Base-by-base conservation (phyloP, 768 basidiomycete species). In the Termitomyces sp. region DNA sequence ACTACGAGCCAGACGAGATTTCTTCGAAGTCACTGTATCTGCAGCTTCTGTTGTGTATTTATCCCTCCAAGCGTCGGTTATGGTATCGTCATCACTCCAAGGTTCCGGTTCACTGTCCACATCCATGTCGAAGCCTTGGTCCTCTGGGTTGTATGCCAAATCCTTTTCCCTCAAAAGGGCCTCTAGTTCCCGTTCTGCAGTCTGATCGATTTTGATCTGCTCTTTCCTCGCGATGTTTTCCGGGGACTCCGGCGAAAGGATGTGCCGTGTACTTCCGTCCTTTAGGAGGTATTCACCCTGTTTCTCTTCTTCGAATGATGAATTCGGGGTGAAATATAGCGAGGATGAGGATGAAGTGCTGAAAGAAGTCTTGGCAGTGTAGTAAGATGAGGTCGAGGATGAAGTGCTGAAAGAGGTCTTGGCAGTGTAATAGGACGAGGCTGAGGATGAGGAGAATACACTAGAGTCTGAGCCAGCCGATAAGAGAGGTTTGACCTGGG, bases 161-260 rank as follows among this genome's bases (percentile, higher is more conserved):
- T 32, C 60, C 42, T 31, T 32, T n/a, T 31, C 37, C 34, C 34
- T 60, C 20, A 60, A 17, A n/a, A 60, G 36, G 14, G 11, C 38
- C 34, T 60, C 53, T 10, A 56, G 37, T 43, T 60, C 60, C 29
- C 53, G 60, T 37, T 60, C 54, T 32, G 34, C 38, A n/a, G 47
- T 60, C 12, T 47, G 25, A 17, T 48, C 53, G n/a, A 55, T 15
- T 31, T 20, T 56, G 12, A 11, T 50, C 20, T 56, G 38, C 40
- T 29, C 32, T 50, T 49, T 49, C 29, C 38, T 47, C 37, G 34
- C 31, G 31, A 48, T 46, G 7, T 20, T 49, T 38, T 56, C 46
- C 1, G 20, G 38, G 15, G 47, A 32, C 31, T 45, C 54, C 17
- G 45, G 7, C 9, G 55, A 56, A 40, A 49, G 15, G 40, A 56